Base-by-base conservation (phyloP, 345 rosid species). In the Ceriops decandra region DNA sequence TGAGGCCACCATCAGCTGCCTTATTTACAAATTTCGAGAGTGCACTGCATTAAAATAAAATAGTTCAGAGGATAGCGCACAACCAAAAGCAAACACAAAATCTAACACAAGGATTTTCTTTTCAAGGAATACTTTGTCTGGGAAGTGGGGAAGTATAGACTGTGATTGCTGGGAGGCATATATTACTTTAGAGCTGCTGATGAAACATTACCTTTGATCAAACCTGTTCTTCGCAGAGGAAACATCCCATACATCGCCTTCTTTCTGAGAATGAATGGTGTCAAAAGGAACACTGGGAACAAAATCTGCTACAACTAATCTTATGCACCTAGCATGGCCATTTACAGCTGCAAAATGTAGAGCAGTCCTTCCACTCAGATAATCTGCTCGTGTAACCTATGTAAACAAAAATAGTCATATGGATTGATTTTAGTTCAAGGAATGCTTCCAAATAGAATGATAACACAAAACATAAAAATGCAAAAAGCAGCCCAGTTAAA, bases 1-100 rank as follows among this genome's bases (percentile, higher is more conserved):
- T 91, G 67, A 91, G 87, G 66, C 99, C 99, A 70, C 96, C 99
- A 52, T 95, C 96, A 75, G 98, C 99, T 1, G 92, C 93, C 79
- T 87, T 91, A 73, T 95, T 91, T 72, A 91, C 96, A 83, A 95
- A 91, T 86, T 87, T 95, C 66, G 90, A 84, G 75, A 91, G 82
- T 24, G 85, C 84, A 33, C 99, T 95, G 92, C 89, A 86, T 52
- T 9, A 76, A 24, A 76, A 42, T 35, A 58, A 57, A 1, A 5
- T 24, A 57, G 31, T 35, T 69, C n/a, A 61, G 54, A 61, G 32
- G 31, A 54, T n/a, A 66, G 11, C 58, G 49, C 9, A 62, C 66
- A 27, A 31, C 30, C 22, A 49, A 27, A 21, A 36, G 15, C 64
- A 53, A 30, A 62, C 27, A 68, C 26, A 49, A 62, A 56, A 56